Evolutionary conservation across 495 filamentous ascomycete species (phyloP), one percentile per base, ranked within the genome.

Genomic region (Aspergillus olivimuriae): DNA sequence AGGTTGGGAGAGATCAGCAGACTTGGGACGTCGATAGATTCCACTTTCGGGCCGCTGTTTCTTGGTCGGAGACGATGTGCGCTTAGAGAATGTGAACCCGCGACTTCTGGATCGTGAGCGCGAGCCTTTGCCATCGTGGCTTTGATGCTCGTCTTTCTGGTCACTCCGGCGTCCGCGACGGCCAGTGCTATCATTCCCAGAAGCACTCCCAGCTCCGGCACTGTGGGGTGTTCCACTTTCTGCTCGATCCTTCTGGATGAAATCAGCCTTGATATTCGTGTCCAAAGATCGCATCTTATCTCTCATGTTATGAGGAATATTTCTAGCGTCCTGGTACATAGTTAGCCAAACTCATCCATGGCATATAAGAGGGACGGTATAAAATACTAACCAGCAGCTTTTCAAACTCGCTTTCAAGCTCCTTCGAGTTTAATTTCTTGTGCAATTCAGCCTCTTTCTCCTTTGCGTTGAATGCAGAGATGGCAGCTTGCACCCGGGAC

Each of bases 271-370:
- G 63, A 98, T 88, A 20, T 84, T 86, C 43, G 83, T 78, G 42
- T 87, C 87, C 38, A 98, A 69, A 22, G 79, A 87, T 21, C 92
- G 80, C 88, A 98, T 95, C 64, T 89, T 89, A 57, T 91, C 84
- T 41, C 89, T 76, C 73, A 94, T 89, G 46, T 94, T 86, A 50
- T 92, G 84, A 15, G 92, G 90, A 40, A 98, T 89, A 57, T 96
- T 94, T 43, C 89, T 76, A 21, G 87, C 78, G 64, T 94, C 86
- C 75, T 87, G 16, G 62, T 39, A 70, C 56, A 34, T 70, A 56
- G 60, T 78, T 67, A 57, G 71, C 64, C 8, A 21, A 24, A 10
- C 17, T 0, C 10, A 7, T 16, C 23, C 10, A 32, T 17, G 8
- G 10, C n/a, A 16, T 14, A 4, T 11, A 14, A 12, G 20, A 18